phyloP scores from a whole-genome alignment of 192 early-diverging fungal genomes.

The Mortierella alpina region DNA sequence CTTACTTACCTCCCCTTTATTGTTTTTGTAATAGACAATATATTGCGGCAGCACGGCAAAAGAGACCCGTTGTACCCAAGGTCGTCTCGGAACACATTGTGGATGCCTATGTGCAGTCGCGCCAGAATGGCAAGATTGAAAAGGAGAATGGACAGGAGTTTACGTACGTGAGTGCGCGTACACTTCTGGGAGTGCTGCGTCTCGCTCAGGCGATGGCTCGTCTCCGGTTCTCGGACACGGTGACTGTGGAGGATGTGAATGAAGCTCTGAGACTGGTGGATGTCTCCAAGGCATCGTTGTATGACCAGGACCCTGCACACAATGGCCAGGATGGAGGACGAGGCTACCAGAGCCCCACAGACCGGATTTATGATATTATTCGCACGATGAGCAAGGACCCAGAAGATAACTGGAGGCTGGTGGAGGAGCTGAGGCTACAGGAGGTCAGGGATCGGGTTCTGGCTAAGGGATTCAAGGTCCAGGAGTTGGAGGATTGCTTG shows the following conservation, averaged over 20 bases:
- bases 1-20: constrained; percentile 7
- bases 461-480: constrained; percentile 81
- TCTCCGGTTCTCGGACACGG: constrained; percentile 74
- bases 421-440: constrained; percentile 70
- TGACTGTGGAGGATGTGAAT: constrained; percentile 81
- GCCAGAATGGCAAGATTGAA: constrained; percentile 70
- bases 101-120: constrained; percentile 84
- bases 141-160: constrained; percentile 68
- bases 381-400: constrained; percentile 73
- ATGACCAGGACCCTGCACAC: constrained; percentile 62
- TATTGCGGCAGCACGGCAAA: constrained; percentile 82
- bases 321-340: constrained; percentile 54
- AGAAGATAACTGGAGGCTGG: constrained; percentile 61
- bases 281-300: constrained; percentile 88
- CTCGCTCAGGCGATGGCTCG: constrained; percentile 87
- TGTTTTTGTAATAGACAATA: constrained; percentile 85
- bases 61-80: constrained; percentile 76
- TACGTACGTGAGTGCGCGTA: constrained; percentile 86
- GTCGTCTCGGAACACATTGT: constrained; percentile 89
- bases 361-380: constrained; percentile 84
- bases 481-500: constrained; percentile 80
- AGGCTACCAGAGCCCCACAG: constrained; percentile 61
- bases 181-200: constrained; percentile 88
- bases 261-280: constrained; percentile 91
- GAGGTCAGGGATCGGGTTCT: constrained; percentile 77